Evolutionary conservation across 2,329 filamentous ascomycete species (phyloP).

Genomic region (Pyricularia sp.): DNA sequence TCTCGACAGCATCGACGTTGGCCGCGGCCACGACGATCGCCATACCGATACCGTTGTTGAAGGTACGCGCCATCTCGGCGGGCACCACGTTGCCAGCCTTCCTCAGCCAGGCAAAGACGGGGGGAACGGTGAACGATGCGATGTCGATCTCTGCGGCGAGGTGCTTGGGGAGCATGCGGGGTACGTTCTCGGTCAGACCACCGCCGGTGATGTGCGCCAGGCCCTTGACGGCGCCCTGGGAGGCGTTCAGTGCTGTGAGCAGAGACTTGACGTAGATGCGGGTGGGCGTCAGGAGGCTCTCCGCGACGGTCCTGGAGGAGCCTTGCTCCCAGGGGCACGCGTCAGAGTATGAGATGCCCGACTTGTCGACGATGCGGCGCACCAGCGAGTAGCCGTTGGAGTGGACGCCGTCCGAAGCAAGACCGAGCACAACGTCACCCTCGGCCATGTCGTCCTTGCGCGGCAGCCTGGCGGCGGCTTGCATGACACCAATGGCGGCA

Average conservation of each 20-base stretch:
- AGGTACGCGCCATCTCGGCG: slow-evolving; percentile 80
- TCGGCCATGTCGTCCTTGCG: slow-evolving; percentile 64
- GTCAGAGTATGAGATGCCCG: slow-evolving; percentile 62
- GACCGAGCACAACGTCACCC: slow-evolving; percentile 78
- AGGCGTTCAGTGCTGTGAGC: slow-evolving; percentile 37
- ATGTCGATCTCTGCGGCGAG: slow-evolving; percentile 78
- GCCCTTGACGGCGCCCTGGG: slow-evolving; percentile 72
- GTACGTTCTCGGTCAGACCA: slow-evolving; percentile 87
- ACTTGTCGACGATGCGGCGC: slow-evolving; percentile 71
- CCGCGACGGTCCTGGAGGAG: slow-evolving; percentile 51
- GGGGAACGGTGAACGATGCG: slow-evolving; percentile 62
- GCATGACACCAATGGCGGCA: slow-evolving; percentile 78
- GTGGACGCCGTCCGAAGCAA: slow-evolving; percentile 81
- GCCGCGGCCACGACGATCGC: slow-evolving; percentile 72
- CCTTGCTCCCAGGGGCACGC: slow-evolving; percentile 62
- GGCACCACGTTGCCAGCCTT: slow-evolving; percentile 58
- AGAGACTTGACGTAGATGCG: slow-evolving; percentile 86
- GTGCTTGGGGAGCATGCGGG: slow-evolving; percentile 75
- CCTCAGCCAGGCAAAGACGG: slow-evolving; percentile 84
- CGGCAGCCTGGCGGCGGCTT: slow-evolving; percentile 61
- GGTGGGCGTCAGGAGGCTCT: slow-evolving; percentile 77
- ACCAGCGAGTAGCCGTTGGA: slow-evolving; percentile 98
- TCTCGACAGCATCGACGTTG: slow-evolving; percentile 51
- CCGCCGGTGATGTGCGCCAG: slow-evolving; percentile 96
- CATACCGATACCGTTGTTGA: slow-evolving; percentile 95